A percentile compares a stretch with the other conserved stretches of the same genome.
Evolutionary conservation across 805 yeast species (phyloP).

Genomic region (Pichia exigua): DNA sequence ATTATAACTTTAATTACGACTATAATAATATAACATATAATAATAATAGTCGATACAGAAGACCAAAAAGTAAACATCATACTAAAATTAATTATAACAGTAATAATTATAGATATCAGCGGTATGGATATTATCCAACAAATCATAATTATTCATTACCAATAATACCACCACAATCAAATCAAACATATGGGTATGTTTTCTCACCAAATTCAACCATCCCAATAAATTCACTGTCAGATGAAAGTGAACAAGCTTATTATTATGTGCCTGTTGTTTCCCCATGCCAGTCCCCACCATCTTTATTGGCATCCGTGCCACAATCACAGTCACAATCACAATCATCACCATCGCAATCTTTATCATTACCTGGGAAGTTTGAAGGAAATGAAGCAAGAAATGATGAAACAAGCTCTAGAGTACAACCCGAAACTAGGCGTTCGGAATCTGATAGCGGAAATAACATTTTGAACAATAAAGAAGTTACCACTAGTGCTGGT

Average conservation of each 20-base stretch:
- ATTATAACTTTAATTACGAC: background rate
- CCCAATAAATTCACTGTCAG: background rate
- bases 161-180: background rate
- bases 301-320: too few species aligned
- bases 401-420: background rate
- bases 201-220: constrained; percentile 1
- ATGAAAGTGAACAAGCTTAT: background rate
- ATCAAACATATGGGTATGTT: background rate
- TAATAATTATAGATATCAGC: background rate
- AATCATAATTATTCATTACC: background rate
- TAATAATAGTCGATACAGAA: background rate
- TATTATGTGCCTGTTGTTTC: constrained; percentile 10
- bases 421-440: background rate
- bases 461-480: too few species aligned
- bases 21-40: background rate
- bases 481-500: too few species aligned
- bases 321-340: too few species aligned
- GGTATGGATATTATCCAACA: background rate
- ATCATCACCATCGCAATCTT: background rate
- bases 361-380: background rate
- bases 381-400: background rate
- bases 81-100: background rate
- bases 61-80: background rate
- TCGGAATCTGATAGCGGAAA: background rate
- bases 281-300: constrained; percentile 5